These are phyloP conservation scores for Vigna reflexopilosa DNA, from an alignment of 306 rosid genomes.

Conservation along the genomic window DNA sequence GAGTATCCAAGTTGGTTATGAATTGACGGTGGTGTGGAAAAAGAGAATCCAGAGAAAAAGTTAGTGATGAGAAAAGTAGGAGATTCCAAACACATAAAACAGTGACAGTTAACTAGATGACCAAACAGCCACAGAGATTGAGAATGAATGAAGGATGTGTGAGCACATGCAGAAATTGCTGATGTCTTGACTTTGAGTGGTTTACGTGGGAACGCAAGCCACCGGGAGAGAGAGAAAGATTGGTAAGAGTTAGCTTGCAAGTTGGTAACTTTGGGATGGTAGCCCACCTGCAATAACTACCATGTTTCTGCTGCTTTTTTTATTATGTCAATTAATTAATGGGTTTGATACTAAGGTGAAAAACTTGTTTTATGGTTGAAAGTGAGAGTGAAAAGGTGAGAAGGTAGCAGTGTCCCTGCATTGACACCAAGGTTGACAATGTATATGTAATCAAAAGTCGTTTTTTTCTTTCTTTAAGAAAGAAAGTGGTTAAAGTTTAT, in stretches of 20 bases:
- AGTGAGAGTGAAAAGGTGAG: not conserved
- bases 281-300: conserved; percentile 70
- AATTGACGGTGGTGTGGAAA: not conserved
- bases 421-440: conserved; percentile 6
- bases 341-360: too few species aligned
- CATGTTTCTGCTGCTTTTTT: not conserved
- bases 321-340: not conserved
- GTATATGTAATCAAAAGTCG: not conserved
- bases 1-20: too few species aligned
- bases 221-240: not conserved
- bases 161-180: conserved; percentile 34
- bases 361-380: not conserved
- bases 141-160: not conserved
- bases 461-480: too few species aligned
- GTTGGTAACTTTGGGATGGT: conserved; percentile 57
- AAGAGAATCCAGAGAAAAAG: not conserved
- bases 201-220: not conserved
- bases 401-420: conserved; percentile 11
- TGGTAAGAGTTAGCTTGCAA: conserved; percentile 67
- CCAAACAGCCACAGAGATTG: not conserved
- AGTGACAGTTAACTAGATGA: conserved; percentile 39
- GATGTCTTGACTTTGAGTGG: conserved; percentile 54
- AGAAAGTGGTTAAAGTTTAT: too few species aligned
- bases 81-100: not conserved
- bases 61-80: not conserved